These are phyloP conservation scores for Erythrophleum fordii DNA, from an alignment of 306 rosid genomes.

Conservation along the genomic window DNA sequence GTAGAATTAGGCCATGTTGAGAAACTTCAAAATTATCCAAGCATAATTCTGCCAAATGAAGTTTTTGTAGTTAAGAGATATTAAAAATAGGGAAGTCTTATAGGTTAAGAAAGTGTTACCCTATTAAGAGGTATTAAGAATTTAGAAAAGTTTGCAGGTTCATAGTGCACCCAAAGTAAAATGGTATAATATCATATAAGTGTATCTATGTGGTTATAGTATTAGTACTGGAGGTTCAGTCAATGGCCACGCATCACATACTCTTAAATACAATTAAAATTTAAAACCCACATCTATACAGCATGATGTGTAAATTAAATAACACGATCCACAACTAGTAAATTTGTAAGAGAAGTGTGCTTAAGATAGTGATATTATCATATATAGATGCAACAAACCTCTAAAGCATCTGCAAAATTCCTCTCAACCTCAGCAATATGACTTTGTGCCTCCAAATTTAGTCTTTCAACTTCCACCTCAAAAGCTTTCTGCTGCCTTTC, in stretches of 20 bases:
- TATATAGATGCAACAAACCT: slow-evolving; percentile 60
- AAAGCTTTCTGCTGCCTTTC: slow-evolving; percentile 91
- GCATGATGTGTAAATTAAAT: slow-evolving; percentile 20
- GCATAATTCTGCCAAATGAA: background rate
- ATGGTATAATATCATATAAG: background rate
- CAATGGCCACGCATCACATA: background rate
- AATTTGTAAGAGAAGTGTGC: background rate
- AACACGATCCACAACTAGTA: slow-evolving; percentile 17
- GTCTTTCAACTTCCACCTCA: slow-evolving; percentile 83
- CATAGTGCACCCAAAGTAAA: background rate
- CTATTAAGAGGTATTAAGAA: background rate
- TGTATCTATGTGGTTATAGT: background rate
- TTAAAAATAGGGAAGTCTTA: background rate
- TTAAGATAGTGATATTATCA: slow-evolving; percentile 22
- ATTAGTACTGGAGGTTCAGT: background rate
- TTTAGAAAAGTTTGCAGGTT: background rate
- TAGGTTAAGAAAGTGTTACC: background rate
- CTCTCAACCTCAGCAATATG: slow-evolving; percentile 82
- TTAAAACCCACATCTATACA: background rate
- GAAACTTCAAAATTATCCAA: background rate
- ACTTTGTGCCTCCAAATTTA: slow-evolving; percentile 72
- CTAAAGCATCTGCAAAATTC: slow-evolving; percentile 89
- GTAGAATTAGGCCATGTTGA: slow-evolving; percentile 2
- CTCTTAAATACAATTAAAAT: background rate
- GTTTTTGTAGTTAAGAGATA: background rate